phyloP scores from a whole-genome alignment of 2,329 filamentous ascomycete genomes.

The Colletotrichum horii region DNA sequence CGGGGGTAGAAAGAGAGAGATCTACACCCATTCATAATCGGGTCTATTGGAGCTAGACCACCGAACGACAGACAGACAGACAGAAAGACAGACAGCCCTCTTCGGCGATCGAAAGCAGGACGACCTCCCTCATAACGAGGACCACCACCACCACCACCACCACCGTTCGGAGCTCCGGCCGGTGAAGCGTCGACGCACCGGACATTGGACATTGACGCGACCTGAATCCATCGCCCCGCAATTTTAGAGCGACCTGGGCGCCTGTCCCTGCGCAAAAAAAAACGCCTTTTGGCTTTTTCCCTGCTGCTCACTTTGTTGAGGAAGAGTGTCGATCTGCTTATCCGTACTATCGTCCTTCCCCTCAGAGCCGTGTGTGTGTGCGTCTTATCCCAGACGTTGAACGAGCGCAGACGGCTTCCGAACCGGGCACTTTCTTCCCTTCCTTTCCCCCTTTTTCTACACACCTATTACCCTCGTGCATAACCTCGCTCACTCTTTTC shows the following conservation, averaged over 20 bases:
- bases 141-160: no score
- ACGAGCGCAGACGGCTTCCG: background rate
- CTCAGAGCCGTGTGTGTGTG: no score
- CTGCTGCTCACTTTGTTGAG: background rate
- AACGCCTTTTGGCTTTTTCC: background rate
- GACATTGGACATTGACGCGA: background rate
- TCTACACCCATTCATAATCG: background rate
- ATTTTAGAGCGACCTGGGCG: background rate
- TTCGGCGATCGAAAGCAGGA: background rate
- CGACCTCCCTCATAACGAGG: background rate
- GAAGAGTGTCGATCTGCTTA: background rate
- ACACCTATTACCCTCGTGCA: background rate
- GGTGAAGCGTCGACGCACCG: background rate
- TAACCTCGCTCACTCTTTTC: background rate
- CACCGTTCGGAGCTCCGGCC: conserved; percentile 16
- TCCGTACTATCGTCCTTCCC: background rate
- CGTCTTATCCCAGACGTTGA: background rate
- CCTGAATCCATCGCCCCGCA: background rate
- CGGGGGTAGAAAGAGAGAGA: background rate
- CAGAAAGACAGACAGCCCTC: background rate
- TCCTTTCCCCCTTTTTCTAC: background rate
- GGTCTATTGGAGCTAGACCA: background rate
- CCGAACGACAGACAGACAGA: background rate
- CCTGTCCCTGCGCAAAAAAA: background rate
- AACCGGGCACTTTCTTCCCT: background rate